Evolutionary conservation across 1,284 basidiomycete genomes (phyloP), one percentile per base, ranked within the genome.

Genomic region (Laetiporus sulphureus): DNA sequence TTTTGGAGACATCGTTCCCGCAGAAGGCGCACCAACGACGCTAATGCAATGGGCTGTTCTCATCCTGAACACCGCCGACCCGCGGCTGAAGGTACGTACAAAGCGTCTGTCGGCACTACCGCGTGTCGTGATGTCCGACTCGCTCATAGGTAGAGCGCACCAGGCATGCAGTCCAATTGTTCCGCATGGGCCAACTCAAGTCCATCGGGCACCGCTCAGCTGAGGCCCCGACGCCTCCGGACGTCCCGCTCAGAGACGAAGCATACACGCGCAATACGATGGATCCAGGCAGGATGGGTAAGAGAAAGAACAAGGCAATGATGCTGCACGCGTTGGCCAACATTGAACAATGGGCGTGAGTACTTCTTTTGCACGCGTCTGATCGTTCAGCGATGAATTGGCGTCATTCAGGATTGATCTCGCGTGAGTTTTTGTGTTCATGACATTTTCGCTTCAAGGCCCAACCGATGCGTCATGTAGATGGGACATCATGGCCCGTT

Each of bases 301-400:
- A 70, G 42, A 64, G 83, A 37, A 82, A 79, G 60, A 87, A 78
- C 51, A 67, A 83, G 16, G 82, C 86, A 3, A 76, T 81, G 4
- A 77, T 91, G 77, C 65, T 93, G 16, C 73, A 91, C 65, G 86
- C 89, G 2, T 67, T 93, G 4, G 90, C 91, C 1, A 91, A 91
- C 58, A 91, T 95, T 40, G 91, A 93, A 55, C 90, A 91, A 57
- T 95, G 89, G 84, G 91, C 91, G 79, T 83, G 53, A 72, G 81
- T 80, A 2, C 8, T n/a, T 10, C 11, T 30, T 32, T 5, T 18
- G 8, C 8, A 12, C 8, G 12, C 22, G 13, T 5, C 6, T 22
- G 13, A 29, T n/a, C 6, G 18, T 3, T 13, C 1, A 20, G 16
- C 40, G 38, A 8, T 10, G 18, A 16, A 37, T 32, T 12, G 15